These are phyloP conservation scores for Rhodosporidiobolus odoratus DNA, from an alignment of 768 basidiomycete species.

Conservation along the genomic window DNA sequence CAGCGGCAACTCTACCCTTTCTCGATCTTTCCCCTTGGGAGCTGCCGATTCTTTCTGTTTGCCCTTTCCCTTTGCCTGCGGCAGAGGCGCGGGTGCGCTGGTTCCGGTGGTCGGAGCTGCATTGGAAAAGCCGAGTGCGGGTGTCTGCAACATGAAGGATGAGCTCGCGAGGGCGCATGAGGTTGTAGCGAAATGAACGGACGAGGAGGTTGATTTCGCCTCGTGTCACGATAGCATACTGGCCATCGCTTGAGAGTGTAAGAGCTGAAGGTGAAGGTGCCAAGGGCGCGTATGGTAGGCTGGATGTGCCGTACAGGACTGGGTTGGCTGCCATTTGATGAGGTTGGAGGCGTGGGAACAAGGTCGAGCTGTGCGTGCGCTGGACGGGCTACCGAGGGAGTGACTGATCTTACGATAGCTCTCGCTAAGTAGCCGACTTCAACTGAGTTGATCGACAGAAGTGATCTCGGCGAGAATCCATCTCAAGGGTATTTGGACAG, in stretches of 20 bases:
- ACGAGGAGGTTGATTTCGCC: conserved; percentile 28
- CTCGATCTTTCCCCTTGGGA: neutral
- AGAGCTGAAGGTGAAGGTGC: neutral
- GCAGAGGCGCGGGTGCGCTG: neutral
- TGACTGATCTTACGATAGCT: too few relatives aligned
- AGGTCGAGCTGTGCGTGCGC: neutral
- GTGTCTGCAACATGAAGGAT: neutral
- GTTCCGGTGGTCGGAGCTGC: neutral
- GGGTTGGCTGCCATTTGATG: neutral
- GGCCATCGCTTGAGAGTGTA: neutral
- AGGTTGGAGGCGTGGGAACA: neutral
- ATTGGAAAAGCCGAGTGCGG: neutral
- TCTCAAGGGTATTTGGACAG: too few relatives aligned
- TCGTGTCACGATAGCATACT: conserved; percentile 13
- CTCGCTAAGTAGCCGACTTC: too few relatives aligned
- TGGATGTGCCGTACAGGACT: neutral
- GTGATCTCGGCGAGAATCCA: too few relatives aligned
- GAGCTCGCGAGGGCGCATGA: too few relatives aligned
- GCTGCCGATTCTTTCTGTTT: neutral
- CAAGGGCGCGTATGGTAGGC: neutral
- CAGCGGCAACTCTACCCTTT: neutral
- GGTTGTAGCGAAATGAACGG: neutral
- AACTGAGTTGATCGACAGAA: too few relatives aligned
- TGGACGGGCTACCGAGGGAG: too few relatives aligned
- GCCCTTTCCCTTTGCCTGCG: neutral